These are phyloP conservation scores for Hibiscus mutabilis DNA, from an alignment of 345 rosid species.

Conservation along the genomic window DNA sequence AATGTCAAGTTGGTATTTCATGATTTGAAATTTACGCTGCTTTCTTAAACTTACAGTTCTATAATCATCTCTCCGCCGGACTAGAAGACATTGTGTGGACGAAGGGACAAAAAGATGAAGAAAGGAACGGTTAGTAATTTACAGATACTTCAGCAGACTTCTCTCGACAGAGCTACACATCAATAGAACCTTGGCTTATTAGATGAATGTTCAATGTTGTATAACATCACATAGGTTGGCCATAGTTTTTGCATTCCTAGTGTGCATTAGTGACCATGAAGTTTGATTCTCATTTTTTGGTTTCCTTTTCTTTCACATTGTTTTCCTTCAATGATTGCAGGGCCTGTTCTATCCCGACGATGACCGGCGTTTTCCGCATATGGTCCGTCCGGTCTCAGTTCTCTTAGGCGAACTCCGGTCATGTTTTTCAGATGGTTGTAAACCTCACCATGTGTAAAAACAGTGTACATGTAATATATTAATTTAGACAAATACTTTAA, in stretches of 20 bases:
- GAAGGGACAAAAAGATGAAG: conserved; percentile 43
- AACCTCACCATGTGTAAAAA: neutral
- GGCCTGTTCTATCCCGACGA: neutral
- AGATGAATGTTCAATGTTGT: too few relatives aligned
- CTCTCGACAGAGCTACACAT: too few relatives aligned
- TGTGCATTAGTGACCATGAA: too few relatives aligned
- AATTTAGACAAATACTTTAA: too few relatives aligned
- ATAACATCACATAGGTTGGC: too few relatives aligned
- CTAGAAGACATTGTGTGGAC: conserved; percentile 95
- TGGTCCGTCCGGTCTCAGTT: neutral
- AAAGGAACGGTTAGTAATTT: conserved; percentile 6
- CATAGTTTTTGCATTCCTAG: too few relatives aligned
- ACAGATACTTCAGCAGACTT: too few relatives aligned
- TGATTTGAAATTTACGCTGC: neutral
- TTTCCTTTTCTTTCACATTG: neutral
- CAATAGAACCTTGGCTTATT: too few relatives aligned
- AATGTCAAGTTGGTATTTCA: neutral
- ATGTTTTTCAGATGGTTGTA: neutral
- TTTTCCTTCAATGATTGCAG: neutral
- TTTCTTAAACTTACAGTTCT: conserved; percentile 50
- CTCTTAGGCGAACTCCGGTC: neutral
- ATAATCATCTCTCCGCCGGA: conserved; percentile 74
- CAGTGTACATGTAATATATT: neutral
- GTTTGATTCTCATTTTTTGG: too few relatives aligned
- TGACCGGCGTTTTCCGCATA: neutral